phyloP scores from a whole-genome alignment of 257 asterid species.

The Gentiana dahurica region DNA sequence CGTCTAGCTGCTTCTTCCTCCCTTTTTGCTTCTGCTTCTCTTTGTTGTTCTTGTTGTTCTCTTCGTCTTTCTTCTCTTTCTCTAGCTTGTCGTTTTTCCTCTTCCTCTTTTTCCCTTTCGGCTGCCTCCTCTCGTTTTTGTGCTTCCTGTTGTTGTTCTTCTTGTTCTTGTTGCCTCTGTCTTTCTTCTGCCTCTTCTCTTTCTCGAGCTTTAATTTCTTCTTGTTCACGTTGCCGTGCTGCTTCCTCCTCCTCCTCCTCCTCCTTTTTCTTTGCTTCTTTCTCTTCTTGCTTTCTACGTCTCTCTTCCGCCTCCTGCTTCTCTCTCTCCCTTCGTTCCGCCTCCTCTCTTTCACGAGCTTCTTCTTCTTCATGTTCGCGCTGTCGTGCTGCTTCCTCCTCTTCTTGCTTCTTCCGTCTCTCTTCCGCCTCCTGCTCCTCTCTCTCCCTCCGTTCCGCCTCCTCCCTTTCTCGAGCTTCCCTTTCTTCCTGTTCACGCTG shows the following conservation, averaged over 20 bases:
- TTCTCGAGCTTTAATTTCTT: neutral
- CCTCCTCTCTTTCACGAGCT: neutral
- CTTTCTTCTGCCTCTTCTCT: neutral
- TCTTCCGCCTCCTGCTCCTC: constrained; percentile 5
- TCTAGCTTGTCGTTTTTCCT: neutral
- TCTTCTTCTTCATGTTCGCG: neutral
- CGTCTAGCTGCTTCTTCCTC: neutral
- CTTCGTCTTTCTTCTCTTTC: neutral
- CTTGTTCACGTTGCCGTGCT: neutral
- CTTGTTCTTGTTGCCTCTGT: constrained; percentile 2
- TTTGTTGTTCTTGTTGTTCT: neutral
- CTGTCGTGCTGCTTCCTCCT: neutral
- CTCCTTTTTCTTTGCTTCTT: neutral
- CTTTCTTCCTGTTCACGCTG: constrained; percentile 3
- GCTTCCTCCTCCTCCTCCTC: constrained; percentile 10
- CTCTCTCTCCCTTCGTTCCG: neutral
- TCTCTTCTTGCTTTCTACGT: constrained; percentile 3
- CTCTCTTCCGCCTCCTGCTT: neutral
- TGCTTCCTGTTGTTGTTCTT: constrained; percentile 5
- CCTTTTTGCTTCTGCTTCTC: constrained; percentile 2
- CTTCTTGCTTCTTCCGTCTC: constrained; percentile 1
- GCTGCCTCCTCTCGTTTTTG: neutral
- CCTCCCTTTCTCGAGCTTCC: constrained; percentile 6
- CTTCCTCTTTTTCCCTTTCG: neutral
- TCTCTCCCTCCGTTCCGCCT: constrained; percentile 5